These are phyloP conservation scores for Paralagenidium karlingii DNA, from an alignment of 352 stramenopile species.

Conservation along the genomic window DNA sequence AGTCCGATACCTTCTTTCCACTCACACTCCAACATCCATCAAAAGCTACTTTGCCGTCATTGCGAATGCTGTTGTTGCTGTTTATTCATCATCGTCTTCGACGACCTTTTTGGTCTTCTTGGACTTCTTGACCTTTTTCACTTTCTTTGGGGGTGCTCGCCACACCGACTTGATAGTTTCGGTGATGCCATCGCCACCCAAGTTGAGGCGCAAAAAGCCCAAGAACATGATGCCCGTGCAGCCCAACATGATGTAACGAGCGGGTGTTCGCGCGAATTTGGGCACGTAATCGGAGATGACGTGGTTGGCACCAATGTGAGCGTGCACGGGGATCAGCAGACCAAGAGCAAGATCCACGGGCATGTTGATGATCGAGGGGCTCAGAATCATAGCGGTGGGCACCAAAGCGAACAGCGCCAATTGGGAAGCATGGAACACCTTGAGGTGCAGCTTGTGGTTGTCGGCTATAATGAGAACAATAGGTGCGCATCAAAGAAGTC, in stretches of 20 bases:
- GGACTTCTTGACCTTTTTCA: background rate
- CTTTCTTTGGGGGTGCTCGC: slow-evolving; percentile 59
- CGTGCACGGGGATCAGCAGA: slow-evolving; percentile 79
- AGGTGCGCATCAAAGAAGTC: background rate
- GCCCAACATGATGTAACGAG: slow-evolving; percentile 17
- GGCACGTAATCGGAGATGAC: slow-evolving; percentile 92
- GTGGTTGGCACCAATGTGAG: slow-evolving; percentile 91
- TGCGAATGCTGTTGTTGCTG: too few relatives aligned
- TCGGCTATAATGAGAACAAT: slow-evolving; percentile 31
- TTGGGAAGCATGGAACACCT: slow-evolving; percentile 52
- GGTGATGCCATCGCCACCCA: slow-evolving; percentile 73
- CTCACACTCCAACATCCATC: too few relatives aligned
- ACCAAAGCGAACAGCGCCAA: slow-evolving; percentile 38
- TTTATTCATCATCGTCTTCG: too few relatives aligned
- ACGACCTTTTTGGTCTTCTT: too few relatives aligned
- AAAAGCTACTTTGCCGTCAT: too few relatives aligned
- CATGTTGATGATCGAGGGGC: slow-evolving; percentile 50
- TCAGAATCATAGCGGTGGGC: slow-evolving; percentile 61
- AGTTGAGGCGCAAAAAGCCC: slow-evolving; percentile 73
- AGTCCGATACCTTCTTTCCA: too few relatives aligned
- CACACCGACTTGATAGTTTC: slow-evolving; percentile 82
- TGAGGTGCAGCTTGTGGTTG: slow-evolving; percentile 49
- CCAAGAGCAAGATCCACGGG: slow-evolving; percentile 73
- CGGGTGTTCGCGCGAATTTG: slow-evolving; percentile 45
- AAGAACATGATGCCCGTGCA: slow-evolving; percentile 71